Conservation (phyloP, 371 early-diverging fungal species). For the Fennellomyces sp. region DNA sequence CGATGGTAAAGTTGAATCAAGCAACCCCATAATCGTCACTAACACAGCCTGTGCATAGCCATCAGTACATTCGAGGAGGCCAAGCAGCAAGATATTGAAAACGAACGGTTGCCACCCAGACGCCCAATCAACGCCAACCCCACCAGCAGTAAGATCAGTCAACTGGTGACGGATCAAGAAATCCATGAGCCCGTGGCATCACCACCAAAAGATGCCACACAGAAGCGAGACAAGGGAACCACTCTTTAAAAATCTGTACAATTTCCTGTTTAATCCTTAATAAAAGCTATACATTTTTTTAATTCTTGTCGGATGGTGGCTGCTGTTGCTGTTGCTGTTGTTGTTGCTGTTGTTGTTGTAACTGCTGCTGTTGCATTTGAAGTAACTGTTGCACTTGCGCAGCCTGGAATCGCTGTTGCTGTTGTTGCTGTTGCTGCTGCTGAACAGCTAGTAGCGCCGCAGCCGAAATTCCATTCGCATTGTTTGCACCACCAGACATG, state of each 20-base stretch:
- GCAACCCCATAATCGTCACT: too few species aligned
- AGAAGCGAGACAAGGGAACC: not conserved
- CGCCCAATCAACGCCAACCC: conserved; percentile 23
- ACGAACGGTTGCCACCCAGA: conserved; percentile 92
- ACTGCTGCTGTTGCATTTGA: conserved; percentile 11
- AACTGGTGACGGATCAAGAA: not conserved
- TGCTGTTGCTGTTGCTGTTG: too few species aligned
- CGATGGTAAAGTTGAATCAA: too few species aligned
- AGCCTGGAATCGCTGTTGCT: conserved; percentile 6
- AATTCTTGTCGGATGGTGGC: too few species aligned
- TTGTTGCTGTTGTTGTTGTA: too few species aligned
- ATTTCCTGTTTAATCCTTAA: too few species aligned
- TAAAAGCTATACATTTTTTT: too few species aligned
- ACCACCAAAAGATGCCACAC: not conserved
- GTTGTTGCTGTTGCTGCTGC: conserved; percentile 17
- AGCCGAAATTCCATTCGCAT: not conserved
- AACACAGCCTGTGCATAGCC: conserved; percentile 56
- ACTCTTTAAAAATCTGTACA: too few species aligned
- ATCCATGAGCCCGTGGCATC: not conserved
- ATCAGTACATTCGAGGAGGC: conserved; percentile 93
- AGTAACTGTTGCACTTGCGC: conserved; percentile 12
- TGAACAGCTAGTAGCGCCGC: conserved; percentile 7
- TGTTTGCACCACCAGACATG: too few species aligned
- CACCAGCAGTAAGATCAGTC: not conserved
- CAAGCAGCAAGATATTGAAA: conserved; percentile 82